Conservation (phyloP, 768 basidiomycete species). For the Amylocystis lapponica region DNA sequence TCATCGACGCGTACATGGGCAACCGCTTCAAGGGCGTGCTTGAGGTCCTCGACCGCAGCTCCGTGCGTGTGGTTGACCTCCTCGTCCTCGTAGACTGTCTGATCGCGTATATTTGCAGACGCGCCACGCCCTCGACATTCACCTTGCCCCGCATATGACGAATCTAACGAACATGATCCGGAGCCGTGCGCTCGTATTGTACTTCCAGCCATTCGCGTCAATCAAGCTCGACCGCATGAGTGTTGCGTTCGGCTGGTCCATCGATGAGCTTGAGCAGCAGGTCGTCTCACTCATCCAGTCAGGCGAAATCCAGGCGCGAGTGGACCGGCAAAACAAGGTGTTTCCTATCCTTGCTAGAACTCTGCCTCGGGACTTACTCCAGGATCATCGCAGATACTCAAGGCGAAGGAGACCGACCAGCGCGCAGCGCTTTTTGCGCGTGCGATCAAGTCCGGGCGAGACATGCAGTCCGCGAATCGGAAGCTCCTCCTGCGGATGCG, state of each 20-base stretch:
- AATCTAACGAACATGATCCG: conserved; percentile 65
- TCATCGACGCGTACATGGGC: conserved; percentile 79
- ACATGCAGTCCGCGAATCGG: conserved; percentile 67
- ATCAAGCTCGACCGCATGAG: conserved; percentile 83
- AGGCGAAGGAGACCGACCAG: conserved; percentile 74
- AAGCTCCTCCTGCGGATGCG: conserved; percentile 80
- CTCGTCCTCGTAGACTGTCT: not conserved
- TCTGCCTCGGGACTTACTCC: not conserved
- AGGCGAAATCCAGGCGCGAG: conserved; percentile 73
- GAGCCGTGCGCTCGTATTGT: conserved; percentile 75
- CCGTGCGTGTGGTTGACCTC: conserved; percentile 36
- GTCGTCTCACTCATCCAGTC: conserved; percentile 75
- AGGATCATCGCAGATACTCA: conserved; percentile 47
- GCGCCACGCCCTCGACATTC: conserved; percentile 71
- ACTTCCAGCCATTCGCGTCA: conserved; percentile 86
- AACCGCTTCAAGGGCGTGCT: conserved; percentile 84
- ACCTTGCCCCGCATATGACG: conserved; percentile 63
- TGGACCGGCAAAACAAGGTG: conserved; percentile 89
- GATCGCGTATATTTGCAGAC: conserved; percentile 43
- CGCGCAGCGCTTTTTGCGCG: conserved; percentile 71
- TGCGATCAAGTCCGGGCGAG: conserved; percentile 66
- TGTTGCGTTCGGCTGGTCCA: conserved; percentile 74
- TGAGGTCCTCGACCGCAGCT: conserved; percentile 65
- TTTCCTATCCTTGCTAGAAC: conserved; percentile 2
- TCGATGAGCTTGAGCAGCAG: conserved; percentile 64